phyloP scores from a whole-genome alignment of 495 filamentous ascomycete species.

The Lasiosphaeria hispida region DNA sequence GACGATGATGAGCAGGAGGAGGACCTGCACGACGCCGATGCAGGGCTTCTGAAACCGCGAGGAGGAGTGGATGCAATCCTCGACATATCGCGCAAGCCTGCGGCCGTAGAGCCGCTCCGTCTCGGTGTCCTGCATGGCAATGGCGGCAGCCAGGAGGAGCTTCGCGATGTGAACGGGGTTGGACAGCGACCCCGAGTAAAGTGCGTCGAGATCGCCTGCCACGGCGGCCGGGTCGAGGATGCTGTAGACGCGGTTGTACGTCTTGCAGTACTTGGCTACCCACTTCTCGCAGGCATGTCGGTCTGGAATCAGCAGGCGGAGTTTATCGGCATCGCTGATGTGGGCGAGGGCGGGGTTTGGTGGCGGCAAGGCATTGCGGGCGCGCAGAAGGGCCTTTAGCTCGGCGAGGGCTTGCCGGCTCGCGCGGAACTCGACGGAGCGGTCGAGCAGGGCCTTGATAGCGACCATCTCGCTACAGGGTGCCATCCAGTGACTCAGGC shows the following conservation, averaged over 20 bases:
- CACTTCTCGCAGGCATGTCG: slow-evolving; percentile 14
- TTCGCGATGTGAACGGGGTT: slow-evolving; percentile 17
- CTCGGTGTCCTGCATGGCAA: slow-evolving; percentile 23
- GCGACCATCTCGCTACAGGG: slow-evolving; percentile 21
- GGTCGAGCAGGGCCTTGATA: slow-evolving; percentile 21
- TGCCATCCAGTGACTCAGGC: slow-evolving; percentile 25
- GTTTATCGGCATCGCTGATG: background rate
- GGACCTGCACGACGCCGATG: slow-evolving; percentile 22
- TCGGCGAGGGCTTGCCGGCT: slow-evolving; percentile 19
- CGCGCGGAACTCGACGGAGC: slow-evolving; percentile 15
- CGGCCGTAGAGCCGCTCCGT: slow-evolving; percentile 15
- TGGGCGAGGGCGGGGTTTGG: background rate
- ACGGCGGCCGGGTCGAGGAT: slow-evolving; percentile 25
- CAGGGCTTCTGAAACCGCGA: slow-evolving; percentile 23
- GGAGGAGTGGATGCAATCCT: slow-evolving; percentile 16
- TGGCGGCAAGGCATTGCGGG: background rate
- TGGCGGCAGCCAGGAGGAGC: slow-evolving; percentile 15
- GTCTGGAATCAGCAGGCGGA: slow-evolving; percentile 18
- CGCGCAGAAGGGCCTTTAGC: slow-evolving; percentile 15
- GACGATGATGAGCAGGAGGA: slow-evolving; percentile 15
- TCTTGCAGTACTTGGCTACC: slow-evolving; percentile 13
- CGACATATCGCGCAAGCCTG: slow-evolving; percentile 15
- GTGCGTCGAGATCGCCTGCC: slow-evolving; percentile 5
- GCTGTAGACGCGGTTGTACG: slow-evolving; percentile 22
- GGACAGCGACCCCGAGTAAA: slow-evolving; percentile 13